These are phyloP conservation scores for Saccharomyces hybrid DNA, from an alignment of 1,139 yeast genomes.

Conservation along the genomic window DNA sequence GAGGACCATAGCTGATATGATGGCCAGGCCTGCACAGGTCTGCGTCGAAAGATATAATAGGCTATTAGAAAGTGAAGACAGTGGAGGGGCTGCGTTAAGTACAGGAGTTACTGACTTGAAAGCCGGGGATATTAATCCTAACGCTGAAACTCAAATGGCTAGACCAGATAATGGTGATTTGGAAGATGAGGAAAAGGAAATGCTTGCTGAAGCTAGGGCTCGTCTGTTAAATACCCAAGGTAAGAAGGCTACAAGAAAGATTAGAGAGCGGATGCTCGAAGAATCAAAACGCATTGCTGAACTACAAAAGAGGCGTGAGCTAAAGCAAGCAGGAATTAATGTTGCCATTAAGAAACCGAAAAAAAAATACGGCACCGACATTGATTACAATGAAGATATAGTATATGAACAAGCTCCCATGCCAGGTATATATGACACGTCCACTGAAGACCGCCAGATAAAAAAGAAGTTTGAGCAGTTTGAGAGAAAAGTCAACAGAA, in stretches of 20 bases:
- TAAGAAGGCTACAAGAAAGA: conserved; percentile 86
- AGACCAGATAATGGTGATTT: conserved; percentile 70
- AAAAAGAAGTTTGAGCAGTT: conserved; percentile 37
- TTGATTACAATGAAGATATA: conserved; percentile 78
- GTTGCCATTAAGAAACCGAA: conserved; percentile 37
- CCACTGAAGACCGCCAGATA: conserved; percentile 46
- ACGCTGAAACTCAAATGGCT: conserved; percentile 79
- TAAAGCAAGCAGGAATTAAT: conserved; percentile 77
- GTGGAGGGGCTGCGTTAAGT: conserved; percentile 47
- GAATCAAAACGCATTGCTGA: conserved; percentile 69
- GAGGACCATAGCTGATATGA: conserved; percentile 74
- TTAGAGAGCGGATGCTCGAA: conserved; percentile 71
- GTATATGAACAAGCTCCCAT: conserved; percentile 73
- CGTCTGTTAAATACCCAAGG: conserved; percentile 90
- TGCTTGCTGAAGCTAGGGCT: conserved; percentile 90
- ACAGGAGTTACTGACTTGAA: conserved; percentile 33
- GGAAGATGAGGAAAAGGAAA: conserved; percentile 85
- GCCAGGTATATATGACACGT: conserved; percentile 60
- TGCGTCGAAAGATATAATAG: conserved; percentile 84
- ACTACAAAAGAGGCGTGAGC: conserved; percentile 73
- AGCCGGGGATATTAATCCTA: conserved; percentile 54
- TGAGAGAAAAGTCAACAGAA: conserved; percentile 39
- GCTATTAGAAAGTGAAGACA: conserved; percentile 49
- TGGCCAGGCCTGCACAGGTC: conserved; percentile 81
- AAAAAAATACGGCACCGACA: conserved; percentile 51